Conservation (phyloP, 768 basidiomycete genomes). For the Lactifluus subvellereus region DNA sequence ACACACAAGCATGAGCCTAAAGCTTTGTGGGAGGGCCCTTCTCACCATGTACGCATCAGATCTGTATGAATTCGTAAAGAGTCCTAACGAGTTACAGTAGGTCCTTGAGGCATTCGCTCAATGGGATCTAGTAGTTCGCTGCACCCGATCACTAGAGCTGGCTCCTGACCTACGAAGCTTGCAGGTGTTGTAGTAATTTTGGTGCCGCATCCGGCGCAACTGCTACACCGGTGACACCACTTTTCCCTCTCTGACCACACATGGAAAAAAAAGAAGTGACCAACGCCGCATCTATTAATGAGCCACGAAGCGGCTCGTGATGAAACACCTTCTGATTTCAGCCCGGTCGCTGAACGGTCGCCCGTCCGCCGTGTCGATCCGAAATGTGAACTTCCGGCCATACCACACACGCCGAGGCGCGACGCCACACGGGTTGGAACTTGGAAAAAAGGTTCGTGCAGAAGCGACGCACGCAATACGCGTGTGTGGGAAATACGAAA, state of each 20-base stretch:
- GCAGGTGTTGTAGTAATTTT: no score
- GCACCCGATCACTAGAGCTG: background rate
- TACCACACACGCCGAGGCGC: background rate
- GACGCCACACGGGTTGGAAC: background rate
- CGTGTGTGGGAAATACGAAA: background rate
- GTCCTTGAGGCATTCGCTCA: background rate
- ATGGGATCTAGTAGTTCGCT: background rate
- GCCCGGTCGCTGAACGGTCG: background rate
- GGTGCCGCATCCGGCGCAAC: background rate
- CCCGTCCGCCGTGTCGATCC: background rate
- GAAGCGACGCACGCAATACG: background rate
- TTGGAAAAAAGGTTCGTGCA: background rate
- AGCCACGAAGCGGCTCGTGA: background rate
- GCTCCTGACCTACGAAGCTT: no score
- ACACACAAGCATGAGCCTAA: background rate
- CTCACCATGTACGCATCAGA: background rate
- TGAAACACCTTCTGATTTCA: background rate
- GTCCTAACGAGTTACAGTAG: no score
- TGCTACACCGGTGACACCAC: background rate
- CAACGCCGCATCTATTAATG: background rate
- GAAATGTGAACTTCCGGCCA: background rate
- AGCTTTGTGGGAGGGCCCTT: background rate
- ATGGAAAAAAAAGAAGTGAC: background rate
- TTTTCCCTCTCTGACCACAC: background rate
- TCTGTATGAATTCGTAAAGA: background rate